phyloP scores from a whole-genome alignment of 208 protist genomes.

The Trypanosoma vivax region DNA sequence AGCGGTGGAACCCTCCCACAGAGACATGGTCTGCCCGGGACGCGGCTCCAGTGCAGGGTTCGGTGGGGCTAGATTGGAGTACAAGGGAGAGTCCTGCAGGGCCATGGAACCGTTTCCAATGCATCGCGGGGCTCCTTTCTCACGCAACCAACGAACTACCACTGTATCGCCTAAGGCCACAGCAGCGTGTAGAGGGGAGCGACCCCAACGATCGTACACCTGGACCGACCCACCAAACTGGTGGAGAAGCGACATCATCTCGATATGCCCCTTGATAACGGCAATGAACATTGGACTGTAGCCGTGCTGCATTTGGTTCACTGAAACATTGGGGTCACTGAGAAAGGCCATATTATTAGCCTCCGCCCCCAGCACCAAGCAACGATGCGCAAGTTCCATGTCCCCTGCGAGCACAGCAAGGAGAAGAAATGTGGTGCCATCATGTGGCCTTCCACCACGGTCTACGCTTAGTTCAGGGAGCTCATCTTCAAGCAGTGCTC shows the following conservation, averaged over 20 bases:
- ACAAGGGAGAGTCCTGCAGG: conserved; percentile 36
- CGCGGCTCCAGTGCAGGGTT: conserved; percentile 40
- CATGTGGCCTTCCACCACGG: conserved; percentile 24
- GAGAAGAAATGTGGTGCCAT: conserved; percentile 72
- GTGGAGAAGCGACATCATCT: conserved; percentile 58
- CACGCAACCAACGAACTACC: conserved; percentile 70
- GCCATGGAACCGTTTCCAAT: conserved; percentile 47
- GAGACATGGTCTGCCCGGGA: conserved; percentile 21
- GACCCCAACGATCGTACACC: conserved; percentile 86
- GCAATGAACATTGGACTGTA: conserved; percentile 86
- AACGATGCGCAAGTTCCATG: conserved; percentile 49
- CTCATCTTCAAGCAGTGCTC: conserved; percentile 61
- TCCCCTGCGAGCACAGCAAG: conserved; percentile 73
- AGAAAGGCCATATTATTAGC: conserved; percentile 84
- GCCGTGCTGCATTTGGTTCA: conserved; percentile 82
- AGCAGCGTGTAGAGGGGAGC: conserved; percentile 77
- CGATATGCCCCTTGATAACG: conserved; percentile 62
- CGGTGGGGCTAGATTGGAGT: conserved; percentile 45
- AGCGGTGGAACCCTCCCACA: conserved; percentile 15
- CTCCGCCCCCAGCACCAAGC: conserved; percentile 73
- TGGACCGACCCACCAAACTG: conserved; percentile 62
- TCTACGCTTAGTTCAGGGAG: conserved; percentile 49
- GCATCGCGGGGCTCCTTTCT: conserved; percentile 67
- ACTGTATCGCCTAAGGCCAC: conserved; percentile 59
- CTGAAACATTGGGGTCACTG: conserved; percentile 38